Percentiles rank a stretch among this genome's conserved stretches.
These are phyloP conservation scores for Salicornia ramosissima DNA, from an alignment of 148 eudicot genomes.

Conservation along the genomic window DNA sequence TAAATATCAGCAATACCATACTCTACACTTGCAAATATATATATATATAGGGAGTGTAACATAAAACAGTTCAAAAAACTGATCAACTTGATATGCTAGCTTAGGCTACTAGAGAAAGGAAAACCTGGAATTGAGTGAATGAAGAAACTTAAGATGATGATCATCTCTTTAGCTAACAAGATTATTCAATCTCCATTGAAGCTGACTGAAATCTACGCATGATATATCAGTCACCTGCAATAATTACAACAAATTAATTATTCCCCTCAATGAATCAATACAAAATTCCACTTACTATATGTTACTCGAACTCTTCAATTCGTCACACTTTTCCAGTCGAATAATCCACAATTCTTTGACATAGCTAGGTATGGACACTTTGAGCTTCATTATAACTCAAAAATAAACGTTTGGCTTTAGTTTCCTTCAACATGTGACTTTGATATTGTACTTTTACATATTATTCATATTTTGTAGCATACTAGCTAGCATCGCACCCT, in stretches of 20 bases:
- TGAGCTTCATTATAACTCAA: too few relatives aligned
- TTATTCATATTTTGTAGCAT: too few relatives aligned
- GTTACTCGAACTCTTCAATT: not conserved
- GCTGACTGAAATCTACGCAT: constrained; percentile 23
- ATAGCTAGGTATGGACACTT: too few relatives aligned
- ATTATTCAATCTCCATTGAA: constrained; percentile 21
- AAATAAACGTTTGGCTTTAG: too few relatives aligned
- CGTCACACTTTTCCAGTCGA: too few relatives aligned
- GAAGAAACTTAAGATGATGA: not conserved
- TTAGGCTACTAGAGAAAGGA: not conserved
- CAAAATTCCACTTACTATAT: not conserved
- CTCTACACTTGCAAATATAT: not conserved
- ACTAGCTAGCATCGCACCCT: too few relatives aligned
- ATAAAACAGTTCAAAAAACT: not conserved
- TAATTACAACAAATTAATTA: not conserved
- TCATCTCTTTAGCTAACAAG: constrained; percentile 10
- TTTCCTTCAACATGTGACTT: too few relatives aligned
- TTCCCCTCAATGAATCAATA: not conserved
- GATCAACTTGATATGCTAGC: not conserved
- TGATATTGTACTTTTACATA: too few relatives aligned
- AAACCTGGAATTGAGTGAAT: not conserved
- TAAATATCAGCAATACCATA: too few relatives aligned
- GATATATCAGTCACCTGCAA: constrained; percentile 14
- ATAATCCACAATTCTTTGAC: too few relatives aligned
- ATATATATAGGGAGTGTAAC: not conserved